Percentiles rank a stretch among this genome's conserved stretches.
Conservation (phyloP, 495 filamentous ascomycete species). For the Penicillium ochrochloron region DNA sequence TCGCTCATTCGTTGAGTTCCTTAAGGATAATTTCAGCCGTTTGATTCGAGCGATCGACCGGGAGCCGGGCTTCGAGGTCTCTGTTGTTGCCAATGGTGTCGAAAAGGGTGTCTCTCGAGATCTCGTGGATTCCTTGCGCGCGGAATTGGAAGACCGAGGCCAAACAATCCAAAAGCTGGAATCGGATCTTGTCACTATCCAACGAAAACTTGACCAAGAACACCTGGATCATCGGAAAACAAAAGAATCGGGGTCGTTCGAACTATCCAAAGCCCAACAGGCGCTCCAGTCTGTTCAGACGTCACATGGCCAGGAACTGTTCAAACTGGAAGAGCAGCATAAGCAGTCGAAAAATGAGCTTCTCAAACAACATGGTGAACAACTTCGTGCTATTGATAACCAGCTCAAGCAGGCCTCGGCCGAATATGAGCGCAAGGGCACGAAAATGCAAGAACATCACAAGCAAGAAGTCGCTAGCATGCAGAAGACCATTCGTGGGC, state of each 20-base stretch:
- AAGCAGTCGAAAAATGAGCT: conserved; percentile 48
- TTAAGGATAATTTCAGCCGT: conserved; percentile 93
- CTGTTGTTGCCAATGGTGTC: conserved; percentile 74
- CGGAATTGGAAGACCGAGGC: conserved; percentile 74
- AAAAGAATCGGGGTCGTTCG: conserved; percentile 67
- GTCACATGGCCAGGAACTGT: conserved; percentile 65
- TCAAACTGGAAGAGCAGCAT: conserved; percentile 53
- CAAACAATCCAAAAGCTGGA: conserved; percentile 70
- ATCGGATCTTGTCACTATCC: conserved; percentile 65
- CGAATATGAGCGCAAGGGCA: conserved; percentile 53
- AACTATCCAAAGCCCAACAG: conserved; percentile 67
- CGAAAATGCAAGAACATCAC: conserved; percentile 52
- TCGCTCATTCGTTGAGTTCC: conserved; percentile 84
- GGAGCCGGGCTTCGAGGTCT: conserved; percentile 84
- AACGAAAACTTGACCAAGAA: conserved; percentile 75
- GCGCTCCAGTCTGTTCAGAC: conserved; percentile 74
- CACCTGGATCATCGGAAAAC: conserved; percentile 74
- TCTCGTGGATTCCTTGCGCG: conserved; percentile 79
- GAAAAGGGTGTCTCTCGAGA: conserved; percentile 84
- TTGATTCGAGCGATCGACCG: conserved; percentile 86
- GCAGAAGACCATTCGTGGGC: conserved; percentile 58
- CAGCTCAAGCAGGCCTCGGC: conserved; percentile 54
- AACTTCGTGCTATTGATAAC: conserved; percentile 51
- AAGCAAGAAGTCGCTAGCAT: conserved; percentile 68
- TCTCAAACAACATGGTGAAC: conserved; percentile 53